phyloP scores from a whole-genome alignment of 1,139 yeast genomes.

The Casaregolazyma lundiana region DNA sequence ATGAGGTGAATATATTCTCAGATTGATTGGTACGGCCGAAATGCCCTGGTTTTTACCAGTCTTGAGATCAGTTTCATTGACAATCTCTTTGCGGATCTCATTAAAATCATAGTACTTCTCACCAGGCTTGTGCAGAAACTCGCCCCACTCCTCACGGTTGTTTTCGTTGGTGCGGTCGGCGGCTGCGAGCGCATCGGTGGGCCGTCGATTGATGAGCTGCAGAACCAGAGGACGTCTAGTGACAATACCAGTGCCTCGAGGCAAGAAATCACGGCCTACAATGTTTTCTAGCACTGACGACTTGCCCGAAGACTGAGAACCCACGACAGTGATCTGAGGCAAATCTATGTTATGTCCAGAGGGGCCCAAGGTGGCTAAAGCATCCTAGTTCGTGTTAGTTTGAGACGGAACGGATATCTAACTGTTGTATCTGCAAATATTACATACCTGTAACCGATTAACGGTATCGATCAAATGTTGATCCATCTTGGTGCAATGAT shows the following conservation, averaged over 20 bases:
- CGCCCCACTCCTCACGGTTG: constrained; percentile 96
- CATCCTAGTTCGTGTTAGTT: constrained; percentile 51
- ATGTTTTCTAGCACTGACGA: constrained; percentile 90
- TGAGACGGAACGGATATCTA: not conserved
- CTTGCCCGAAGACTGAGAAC: constrained; percentile 93
- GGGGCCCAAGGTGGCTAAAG: constrained; percentile 86
- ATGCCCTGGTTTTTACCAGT: constrained; percentile 93
- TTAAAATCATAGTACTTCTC: constrained; percentile 86
- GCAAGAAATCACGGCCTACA: constrained; percentile 91
- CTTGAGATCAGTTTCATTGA: constrained; percentile 87
- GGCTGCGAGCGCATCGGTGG: constrained; percentile 15
- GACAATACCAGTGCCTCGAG: constrained; percentile 94
- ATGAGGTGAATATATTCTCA: constrained; percentile 92
- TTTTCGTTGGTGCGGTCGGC: constrained; percentile 46
- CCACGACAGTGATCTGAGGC: constrained; percentile 95
- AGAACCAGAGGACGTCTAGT: constrained; percentile 88
- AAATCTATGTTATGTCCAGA: constrained; percentile 52
- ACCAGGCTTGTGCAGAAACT: constrained; percentile 87
- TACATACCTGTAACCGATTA: constrained; percentile 56
- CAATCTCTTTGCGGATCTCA: constrained; percentile 87
- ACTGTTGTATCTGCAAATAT: not conserved
- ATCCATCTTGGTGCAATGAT: constrained; percentile 57
- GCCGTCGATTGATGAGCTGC: constrained; percentile 70
- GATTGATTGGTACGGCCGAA: constrained; percentile 86
- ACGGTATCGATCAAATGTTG: constrained; percentile 85